These are phyloP conservation scores for Plenodomus lindquistii DNA, from an alignment of 2,329 filamentous ascomycete genomes.

Conservation along the genomic window DNA sequence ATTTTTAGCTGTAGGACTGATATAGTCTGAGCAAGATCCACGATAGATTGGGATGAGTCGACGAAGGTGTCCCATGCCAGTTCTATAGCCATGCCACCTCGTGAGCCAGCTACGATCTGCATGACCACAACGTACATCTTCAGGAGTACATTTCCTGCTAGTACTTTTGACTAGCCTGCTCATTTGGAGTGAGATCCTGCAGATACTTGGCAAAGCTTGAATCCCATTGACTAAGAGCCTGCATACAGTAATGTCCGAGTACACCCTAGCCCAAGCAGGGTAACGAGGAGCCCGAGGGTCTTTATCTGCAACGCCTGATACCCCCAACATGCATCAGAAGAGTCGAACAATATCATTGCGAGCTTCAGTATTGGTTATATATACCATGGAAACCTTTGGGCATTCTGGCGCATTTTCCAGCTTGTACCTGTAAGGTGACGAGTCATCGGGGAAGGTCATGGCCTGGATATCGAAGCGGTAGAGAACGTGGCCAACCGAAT, in stretches of 20 bases:
- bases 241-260: constrained; percentile 20
- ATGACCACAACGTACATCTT: constrained; percentile 21
- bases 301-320: constrained; percentile 24
- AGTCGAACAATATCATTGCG: constrained; percentile 31
- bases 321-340: constrained; percentile 35
- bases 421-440: constrained; percentile 29
- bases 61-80: constrained; percentile 28
- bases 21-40: constrained; percentile 33
- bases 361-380: constrained; percentile 22
- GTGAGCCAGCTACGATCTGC: constrained; percentile 22
- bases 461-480: constrained; percentile 37
- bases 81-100: constrained; percentile 19
- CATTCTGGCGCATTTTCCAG: constrained; percentile 23
- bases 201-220: constrained; percentile 23
- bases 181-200: constrained; percentile 15
- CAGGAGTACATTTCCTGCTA: constrained; percentile 29
- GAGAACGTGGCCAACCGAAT: constrained; percentile 27
- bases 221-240: constrained; percentile 24
- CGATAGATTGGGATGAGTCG: constrained; percentile 26
- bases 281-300: constrained; percentile 21
- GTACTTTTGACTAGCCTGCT: constrained; percentile 25
- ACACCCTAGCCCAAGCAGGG: constrained; percentile 22
- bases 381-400: constrained; percentile 21
- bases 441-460: constrained; percentile 37
- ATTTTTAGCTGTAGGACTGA: constrained; percentile 16